Percentiles rank a stretch among this genome's conserved stretches.
Evolutionary conservation across 208 protist genomes (phyloP).

Genomic region (Acanthamoeba castellanii): DNA sequence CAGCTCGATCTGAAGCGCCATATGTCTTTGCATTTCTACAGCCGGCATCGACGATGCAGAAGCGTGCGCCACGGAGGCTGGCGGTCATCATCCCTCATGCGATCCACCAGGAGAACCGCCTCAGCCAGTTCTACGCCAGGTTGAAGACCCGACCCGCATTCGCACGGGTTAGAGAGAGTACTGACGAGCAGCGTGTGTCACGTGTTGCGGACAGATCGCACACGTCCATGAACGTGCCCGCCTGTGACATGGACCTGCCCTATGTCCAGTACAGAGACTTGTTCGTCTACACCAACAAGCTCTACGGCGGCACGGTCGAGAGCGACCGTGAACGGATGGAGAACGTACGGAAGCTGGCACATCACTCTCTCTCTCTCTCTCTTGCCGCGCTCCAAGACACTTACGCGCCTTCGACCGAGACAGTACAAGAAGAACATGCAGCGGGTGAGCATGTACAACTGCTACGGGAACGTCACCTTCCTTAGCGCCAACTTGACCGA

Average conservation of each 20-base stretch:
- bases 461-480: slow-evolving; percentile 40
- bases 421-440: slow-evolving; percentile 60
- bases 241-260: slow-evolving; percentile 33
- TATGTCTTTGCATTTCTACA: background rate
- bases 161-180: background rate
- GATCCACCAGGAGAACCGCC: slow-evolving; percentile 56
- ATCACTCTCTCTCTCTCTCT: too few species aligned
- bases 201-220: background rate
- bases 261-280: slow-evolving; percentile 48
- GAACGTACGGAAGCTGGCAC: background rate
- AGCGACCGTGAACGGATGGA: background rate
- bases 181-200: background rate
- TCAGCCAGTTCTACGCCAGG: slow-evolving; percentile 60
- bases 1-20: background rate
- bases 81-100: slow-evolving; percentile 67
- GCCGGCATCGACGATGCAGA: slow-evolving; percentile 58
- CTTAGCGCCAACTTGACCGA: slow-evolving; percentile 65
- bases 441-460: slow-evolving; percentile 42
- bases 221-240: background rate
- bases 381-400: background rate
- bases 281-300: slow-evolving; percentile 69
- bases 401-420: background rate
- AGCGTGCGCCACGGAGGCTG: background rate
- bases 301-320: background rate
- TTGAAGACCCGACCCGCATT: background rate